Percentiles rank a stretch among this genome's conserved stretches.
Evolutionary conservation across 192 early-diverging fungal genomes (phyloP).

Genomic region (Backusella circina): DNA sequence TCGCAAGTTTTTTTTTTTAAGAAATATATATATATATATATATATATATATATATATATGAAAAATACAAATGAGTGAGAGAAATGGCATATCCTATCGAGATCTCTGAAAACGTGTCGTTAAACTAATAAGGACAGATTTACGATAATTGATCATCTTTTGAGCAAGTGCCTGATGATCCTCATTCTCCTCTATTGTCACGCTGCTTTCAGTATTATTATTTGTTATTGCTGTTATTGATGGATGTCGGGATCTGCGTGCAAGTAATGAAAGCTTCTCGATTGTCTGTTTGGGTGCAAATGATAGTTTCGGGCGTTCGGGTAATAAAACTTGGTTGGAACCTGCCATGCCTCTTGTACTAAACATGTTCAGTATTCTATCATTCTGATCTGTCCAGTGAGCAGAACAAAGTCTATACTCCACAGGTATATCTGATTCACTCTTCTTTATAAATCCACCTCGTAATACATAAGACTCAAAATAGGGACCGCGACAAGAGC

Average conservation of each 20-base stretch:
- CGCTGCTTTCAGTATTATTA: background rate
- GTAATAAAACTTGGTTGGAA: background rate
- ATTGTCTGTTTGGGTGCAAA: background rate
- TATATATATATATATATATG: background rate
- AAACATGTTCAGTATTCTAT: conserved; percentile 61
- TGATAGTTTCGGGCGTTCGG: background rate
- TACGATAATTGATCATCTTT: background rate
- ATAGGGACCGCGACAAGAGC: conserved; percentile 79
- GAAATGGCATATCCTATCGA: background rate
- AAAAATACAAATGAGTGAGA: background rate
- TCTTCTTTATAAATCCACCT: conserved; percentile 60
- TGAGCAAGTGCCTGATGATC: background rate
- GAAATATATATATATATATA: too few species aligned
- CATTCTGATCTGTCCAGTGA: conserved; percentile 69
- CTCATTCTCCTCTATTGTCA: background rate
- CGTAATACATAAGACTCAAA: conserved; percentile 64
- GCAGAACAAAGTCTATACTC: conserved; percentile 72
- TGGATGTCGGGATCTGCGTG: background rate
- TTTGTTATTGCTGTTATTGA: background rate
- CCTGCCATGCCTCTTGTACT: background rate
- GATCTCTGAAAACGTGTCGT: background rate
- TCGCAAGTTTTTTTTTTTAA: background rate
- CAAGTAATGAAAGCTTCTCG: background rate
- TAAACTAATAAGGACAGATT: background rate
- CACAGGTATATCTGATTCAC: conserved; percentile 43